Evolutionary conservation across 192 early-diverging fungal genomes (phyloP).

Genomic region (Coemansia sp.): DNA sequence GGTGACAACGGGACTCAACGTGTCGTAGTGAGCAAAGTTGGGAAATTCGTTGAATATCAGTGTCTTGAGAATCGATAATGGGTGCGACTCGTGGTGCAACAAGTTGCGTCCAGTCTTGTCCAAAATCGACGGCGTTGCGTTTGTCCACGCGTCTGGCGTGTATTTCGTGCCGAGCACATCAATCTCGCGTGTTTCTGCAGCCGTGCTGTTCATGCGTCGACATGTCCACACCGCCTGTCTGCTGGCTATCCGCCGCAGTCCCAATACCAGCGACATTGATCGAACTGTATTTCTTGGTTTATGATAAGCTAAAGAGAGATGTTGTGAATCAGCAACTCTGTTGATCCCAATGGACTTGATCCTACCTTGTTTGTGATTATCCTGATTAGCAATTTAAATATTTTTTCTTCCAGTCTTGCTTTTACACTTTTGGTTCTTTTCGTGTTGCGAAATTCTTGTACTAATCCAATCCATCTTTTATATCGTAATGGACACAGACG

Average conservation of each 20-base stretch:
- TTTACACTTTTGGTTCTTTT: slow-evolving; percentile 3
- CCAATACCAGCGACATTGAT: slow-evolving; percentile 4
- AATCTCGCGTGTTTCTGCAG: neutral
- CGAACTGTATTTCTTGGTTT: neutral
- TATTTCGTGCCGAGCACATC: slow-evolving; percentile 28
- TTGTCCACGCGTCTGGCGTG: slow-evolving; percentile 70
- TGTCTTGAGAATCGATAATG: slow-evolving; percentile 81
- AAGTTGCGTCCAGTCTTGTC: slow-evolving; percentile 73
- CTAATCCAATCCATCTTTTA: neutral
- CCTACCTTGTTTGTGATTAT: neutral
- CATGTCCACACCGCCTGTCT: neutral
- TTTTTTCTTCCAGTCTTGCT: neutral
- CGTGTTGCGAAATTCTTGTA: neutral
- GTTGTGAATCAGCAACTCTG: too few relatives aligned
- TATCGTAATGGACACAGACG: slow-evolving; percentile 33
- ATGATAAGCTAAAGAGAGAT: neutral
- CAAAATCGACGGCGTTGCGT: slow-evolving; percentile 73
- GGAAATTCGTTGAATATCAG: slow-evolving; percentile 77
- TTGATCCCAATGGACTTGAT: neutral
- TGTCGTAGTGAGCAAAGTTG: slow-evolving; percentile 61
- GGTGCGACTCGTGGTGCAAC: slow-evolving; percentile 77
- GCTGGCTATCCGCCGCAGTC: neutral
- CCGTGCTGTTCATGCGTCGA: slow-evolving; percentile 12
- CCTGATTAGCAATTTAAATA: neutral
- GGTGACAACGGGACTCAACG: slow-evolving; percentile 80